These are phyloP conservation scores for Apiosordaria backusii DNA, from an alignment of 495 filamentous ascomycete genomes.

Conservation along the genomic window DNA sequence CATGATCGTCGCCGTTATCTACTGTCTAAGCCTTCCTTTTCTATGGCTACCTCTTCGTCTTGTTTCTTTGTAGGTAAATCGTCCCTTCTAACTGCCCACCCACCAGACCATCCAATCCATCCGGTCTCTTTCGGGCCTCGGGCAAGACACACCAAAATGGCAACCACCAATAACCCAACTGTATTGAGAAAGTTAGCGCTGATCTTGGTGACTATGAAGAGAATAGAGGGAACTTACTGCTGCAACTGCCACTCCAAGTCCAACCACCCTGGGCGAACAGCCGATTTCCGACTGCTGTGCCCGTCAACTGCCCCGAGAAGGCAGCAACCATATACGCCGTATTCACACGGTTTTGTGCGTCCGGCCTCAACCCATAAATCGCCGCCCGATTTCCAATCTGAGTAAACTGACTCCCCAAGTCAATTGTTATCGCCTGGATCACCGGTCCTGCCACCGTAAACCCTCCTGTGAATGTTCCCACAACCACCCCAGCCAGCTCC, in stretches of 20 bases:
- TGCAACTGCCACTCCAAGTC: slow-evolving; percentile 63
- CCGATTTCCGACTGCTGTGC: slow-evolving; percentile 68
- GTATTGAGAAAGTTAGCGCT: background rate
- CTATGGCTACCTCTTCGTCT: slow-evolving; percentile 6
- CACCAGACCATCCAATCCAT: slow-evolving; percentile 75
- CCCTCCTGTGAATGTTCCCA: slow-evolving; percentile 66
- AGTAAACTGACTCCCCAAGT: slow-evolving; percentile 69
- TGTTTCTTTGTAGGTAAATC: slow-evolving; percentile 25
- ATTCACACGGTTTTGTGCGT: slow-evolving; percentile 72
- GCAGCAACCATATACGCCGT: slow-evolving; percentile 76
- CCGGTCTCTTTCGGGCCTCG: slow-evolving; percentile 66
- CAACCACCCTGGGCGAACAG: slow-evolving; percentile 69
- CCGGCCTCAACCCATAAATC: slow-evolving; percentile 69
- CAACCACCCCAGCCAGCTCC: slow-evolving; percentile 57
- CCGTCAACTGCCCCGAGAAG: slow-evolving; percentile 73
- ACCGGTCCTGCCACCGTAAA: slow-evolving; percentile 70
- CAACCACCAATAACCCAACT: slow-evolving; percentile 60
- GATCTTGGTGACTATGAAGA: background rate
- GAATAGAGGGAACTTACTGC: slow-evolving; percentile 33
- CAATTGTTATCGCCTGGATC: slow-evolving; percentile 67
- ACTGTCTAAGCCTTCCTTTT: slow-evolving; percentile 1
- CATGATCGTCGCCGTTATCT: background rate
- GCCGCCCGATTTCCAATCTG: slow-evolving; percentile 71
- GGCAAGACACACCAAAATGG: slow-evolving; percentile 53
- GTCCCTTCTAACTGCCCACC: slow-evolving; percentile 51